phyloP scores from a whole-genome alignment of 2,329 filamentous ascomycete genomes.

The Colletotrichum musicola region DNA sequence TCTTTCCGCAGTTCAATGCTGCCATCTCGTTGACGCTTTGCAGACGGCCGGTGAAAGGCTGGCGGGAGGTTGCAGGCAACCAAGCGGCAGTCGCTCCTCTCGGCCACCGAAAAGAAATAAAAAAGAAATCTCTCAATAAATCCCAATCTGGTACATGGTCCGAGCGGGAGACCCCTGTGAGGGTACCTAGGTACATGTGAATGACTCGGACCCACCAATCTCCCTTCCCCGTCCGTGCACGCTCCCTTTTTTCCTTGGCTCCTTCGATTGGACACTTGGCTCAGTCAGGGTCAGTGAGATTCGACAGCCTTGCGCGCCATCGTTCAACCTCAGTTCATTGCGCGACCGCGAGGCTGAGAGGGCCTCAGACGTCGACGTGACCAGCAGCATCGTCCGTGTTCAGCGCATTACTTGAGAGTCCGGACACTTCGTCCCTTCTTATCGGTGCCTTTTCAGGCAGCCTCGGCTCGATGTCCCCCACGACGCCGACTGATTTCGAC shows the following conservation, averaged over 20 bases:
- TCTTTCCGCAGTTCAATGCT: no score
- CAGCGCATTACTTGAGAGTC: slow-evolving; percentile 13
- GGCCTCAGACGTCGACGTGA: slow-evolving; percentile 14
- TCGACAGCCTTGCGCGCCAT: slow-evolving; percentile 18
- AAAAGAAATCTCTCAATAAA: neutral
- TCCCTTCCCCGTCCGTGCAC: slow-evolving; percentile 33
- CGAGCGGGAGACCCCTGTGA: slow-evolving; percentile 7
- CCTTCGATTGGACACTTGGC: neutral
- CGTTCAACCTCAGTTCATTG: slow-evolving; percentile 19
- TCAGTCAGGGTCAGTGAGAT: neutral
- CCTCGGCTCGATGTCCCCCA: slow-evolving; percentile 32
- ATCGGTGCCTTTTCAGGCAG: slow-evolving; percentile 6
- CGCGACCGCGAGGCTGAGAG: slow-evolving; percentile 34
- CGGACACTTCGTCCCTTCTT: neutral
- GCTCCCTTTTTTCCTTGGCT: slow-evolving; percentile 11
- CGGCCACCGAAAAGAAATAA: slow-evolving; percentile 20
- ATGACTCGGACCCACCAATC: slow-evolving; percentile 32
- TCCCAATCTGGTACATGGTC: slow-evolving; percentile 15
- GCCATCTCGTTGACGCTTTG: no score
- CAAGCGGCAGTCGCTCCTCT: slow-evolving; percentile 22
- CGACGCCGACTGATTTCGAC: slow-evolving; percentile 37
- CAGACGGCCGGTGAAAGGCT: neutral
- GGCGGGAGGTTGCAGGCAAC: neutral
- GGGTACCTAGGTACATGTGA: neutral
- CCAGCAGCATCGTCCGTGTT: neutral